Percentiles rank a stretch among this genome's conserved stretches.
These are phyloP conservation scores for Terana coerulea DNA, from an alignment of 768 basidiomycete genomes.

Conservation along the genomic window DNA sequence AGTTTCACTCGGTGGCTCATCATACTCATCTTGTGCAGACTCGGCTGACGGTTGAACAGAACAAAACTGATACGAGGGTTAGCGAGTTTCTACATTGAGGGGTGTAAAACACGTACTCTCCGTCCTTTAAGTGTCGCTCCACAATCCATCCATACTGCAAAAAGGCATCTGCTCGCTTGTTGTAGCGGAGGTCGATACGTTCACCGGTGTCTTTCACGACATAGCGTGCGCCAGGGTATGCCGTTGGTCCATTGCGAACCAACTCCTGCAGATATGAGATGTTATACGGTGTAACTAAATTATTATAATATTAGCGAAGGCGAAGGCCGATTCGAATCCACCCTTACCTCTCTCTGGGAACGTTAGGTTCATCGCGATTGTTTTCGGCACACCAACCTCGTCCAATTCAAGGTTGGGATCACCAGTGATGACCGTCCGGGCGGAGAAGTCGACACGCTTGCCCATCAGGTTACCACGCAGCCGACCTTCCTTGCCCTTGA, in stretches of 20 bases:
- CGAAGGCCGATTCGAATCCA: no score
- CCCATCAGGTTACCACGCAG: conserved; percentile 99
- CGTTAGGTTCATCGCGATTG: conserved; percentile 96
- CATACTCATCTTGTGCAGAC: conserved; percentile 99
- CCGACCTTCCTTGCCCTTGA: conserved; percentile 99
- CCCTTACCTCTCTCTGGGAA: conserved; percentile 89
- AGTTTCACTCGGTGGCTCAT: conserved; percentile 97
- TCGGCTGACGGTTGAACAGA: conserved; percentile 97
- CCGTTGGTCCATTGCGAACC: conserved; percentile 90
- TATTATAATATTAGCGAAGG: conserved; percentile 5
- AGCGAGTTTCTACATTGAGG: not conserved
- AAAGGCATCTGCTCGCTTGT: conserved; percentile 92
- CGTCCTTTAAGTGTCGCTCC: conserved; percentile 95
- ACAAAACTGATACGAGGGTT: conserved; percentile 56
- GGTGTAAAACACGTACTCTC: conserved; percentile 71
- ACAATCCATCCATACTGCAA: conserved; percentile 99
- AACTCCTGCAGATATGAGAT: conserved; percentile 91
- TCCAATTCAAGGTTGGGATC: conserved; percentile 96
- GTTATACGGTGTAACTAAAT: conserved; percentile 92
- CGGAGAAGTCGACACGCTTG: conserved; percentile 98
- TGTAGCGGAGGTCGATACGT: conserved; percentile 94
- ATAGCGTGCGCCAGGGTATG: conserved; percentile 95
- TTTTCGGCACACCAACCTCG: conserved; percentile 93
- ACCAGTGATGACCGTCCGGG: conserved; percentile 98
- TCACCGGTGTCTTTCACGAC: conserved; percentile 97